Conservation (phyloP, 805 yeast genomes). For the Candida golubevii region DNA sequence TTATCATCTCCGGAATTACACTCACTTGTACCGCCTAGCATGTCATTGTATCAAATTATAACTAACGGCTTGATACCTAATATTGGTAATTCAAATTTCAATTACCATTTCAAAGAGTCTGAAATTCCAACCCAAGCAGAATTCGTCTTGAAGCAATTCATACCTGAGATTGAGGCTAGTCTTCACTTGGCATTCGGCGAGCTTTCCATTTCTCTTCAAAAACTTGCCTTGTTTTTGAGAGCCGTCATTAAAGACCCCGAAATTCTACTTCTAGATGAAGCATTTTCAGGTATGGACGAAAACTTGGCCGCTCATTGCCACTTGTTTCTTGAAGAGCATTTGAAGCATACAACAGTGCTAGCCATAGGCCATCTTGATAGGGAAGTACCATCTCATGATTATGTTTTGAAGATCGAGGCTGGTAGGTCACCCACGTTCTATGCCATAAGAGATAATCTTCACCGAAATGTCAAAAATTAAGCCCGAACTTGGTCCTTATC, state of each 20-base stretch:
- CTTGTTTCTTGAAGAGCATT: constrained; percentile 19
- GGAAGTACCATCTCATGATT: constrained; percentile 73
- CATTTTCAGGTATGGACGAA: constrained; percentile 79
- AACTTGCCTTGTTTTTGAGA: constrained; percentile 68
- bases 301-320: constrained; percentile 32
- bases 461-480: too few relatives aligned
- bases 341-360: constrained; percentile 56
- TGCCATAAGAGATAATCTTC: background rate
- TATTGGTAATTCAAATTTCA: constrained; percentile 57
- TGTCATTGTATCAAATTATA: constrained; percentile 54
- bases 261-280: constrained; percentile 82
- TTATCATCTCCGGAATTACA: constrained; percentile 91
- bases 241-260: constrained; percentile 76
- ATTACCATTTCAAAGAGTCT: constrained; percentile 37
- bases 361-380: constrained; percentile 78
- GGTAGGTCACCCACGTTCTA: constrained; percentile 18
- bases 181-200: constrained; percentile 46
- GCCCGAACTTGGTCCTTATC: too few relatives aligned
- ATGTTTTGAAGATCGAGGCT: constrained; percentile 29
- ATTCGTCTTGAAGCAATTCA: constrained; percentile 20
- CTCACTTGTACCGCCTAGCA: constrained; percentile 63
- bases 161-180: constrained; percentile 28
- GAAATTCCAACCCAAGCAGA: constrained; percentile 14
- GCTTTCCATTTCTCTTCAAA: constrained; percentile 69
- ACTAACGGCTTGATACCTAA: constrained; percentile 60